These are phyloP conservation scores for Russula sp. DNA, from an alignment of 768 basidiomycete species.

Conservation along the genomic window DNA sequence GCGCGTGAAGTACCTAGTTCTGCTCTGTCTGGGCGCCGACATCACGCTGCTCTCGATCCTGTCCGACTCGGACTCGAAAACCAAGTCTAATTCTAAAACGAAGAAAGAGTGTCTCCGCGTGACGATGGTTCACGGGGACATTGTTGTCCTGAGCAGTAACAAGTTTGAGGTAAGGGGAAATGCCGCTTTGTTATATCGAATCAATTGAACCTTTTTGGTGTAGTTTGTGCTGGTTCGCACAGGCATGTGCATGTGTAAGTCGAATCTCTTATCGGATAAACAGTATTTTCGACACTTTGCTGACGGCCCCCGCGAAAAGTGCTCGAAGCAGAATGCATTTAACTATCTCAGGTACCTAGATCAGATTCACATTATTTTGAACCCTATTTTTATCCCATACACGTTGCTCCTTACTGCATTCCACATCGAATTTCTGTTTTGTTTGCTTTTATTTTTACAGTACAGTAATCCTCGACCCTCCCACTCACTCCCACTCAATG, in stretches of 20 bases:
- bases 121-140: constrained; percentile 29
- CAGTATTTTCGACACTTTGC: background rate
- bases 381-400: constrained; percentile 21
- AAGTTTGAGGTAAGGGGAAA: constrained; percentile 17
- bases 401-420: background rate
- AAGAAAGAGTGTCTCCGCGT: constrained; percentile 27
- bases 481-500: background rate
- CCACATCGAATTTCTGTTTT: background rate
- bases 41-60: constrained; percentile 11
- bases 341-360: background rate
- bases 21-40: constrained; percentile 29
- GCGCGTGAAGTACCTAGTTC: background rate
- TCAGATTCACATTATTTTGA: background rate
- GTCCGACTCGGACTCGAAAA: background rate
- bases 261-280: background rate
- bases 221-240: constrained; percentile 21
- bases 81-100: background rate
- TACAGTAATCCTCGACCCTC: too few species aligned
- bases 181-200: background rate
- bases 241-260: constrained; percentile 29
- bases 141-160: constrained; percentile 16
- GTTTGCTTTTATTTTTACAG: background rate
- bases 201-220: background rate
- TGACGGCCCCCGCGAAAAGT: constrained; percentile 17
- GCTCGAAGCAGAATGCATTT: constrained; percentile 25